Percentiles rank a stretch among this genome's conserved stretches.
Evolutionary conservation across 2,329 filamentous ascomycete species (phyloP).

Genomic region (Meredithiella fracta): DNA sequence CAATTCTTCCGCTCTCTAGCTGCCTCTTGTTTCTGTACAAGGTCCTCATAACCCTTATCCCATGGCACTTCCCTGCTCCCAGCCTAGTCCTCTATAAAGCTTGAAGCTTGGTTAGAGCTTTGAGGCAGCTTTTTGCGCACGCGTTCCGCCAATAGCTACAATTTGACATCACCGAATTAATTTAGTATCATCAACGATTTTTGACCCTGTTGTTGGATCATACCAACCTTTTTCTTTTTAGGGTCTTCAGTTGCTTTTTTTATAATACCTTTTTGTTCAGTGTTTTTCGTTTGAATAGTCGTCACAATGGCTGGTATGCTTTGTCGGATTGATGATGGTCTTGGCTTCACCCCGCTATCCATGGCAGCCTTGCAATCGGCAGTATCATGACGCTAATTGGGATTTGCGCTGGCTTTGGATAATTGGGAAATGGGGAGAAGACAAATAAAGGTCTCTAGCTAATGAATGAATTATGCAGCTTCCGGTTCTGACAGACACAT

Average conservation of each 20-base stretch:
- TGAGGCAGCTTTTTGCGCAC: constrained; percentile 13
- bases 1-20: background rate
- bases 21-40: background rate
- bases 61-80: constrained; percentile 3
- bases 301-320: constrained; percentile 14
- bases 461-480: constrained; percentile 14
- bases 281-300: constrained; percentile 1
- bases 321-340: background rate
- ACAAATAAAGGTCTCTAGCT: constrained; percentile 16
- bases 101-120: constrained; percentile 7
- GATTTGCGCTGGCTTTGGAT: background rate
- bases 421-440: background rate
- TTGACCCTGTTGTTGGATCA: background rate
- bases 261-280: background rate
- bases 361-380: background rate
- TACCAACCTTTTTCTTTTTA: constrained; percentile 1
- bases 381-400: background rate
- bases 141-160: constrained; percentile 3
- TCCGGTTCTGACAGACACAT: constrained; percentile 95
- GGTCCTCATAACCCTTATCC: background rate
- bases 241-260: background rate
- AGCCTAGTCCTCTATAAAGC: constrained; percentile 8
- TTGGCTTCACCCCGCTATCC: constrained; percentile 6
- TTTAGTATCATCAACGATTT: background rate
- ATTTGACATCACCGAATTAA: background rate